A percentile compares a stretch with the other conserved stretches of the same genome.
Evolutionary conservation across 169 alveolate species (phyloP).

Genomic region (Eimeria necatrix): DNA sequence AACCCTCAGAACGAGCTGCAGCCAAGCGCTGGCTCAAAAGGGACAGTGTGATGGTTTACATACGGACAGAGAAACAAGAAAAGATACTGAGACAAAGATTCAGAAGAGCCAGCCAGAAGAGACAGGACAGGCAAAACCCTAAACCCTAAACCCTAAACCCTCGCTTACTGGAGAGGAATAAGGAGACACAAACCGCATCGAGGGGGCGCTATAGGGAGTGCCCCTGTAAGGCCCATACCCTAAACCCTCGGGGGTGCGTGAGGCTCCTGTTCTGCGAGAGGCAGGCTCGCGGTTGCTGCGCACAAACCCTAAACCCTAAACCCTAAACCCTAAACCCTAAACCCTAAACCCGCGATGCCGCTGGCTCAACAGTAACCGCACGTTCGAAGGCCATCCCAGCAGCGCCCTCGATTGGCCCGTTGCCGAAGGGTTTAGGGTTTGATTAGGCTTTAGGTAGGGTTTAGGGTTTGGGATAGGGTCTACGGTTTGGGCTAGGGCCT

Average conservation of each 20-base stretch:
- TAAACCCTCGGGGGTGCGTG: conserved; percentile 70
- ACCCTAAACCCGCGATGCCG: not conserved
- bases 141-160: conserved; percentile 81
- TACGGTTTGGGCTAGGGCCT: no score
- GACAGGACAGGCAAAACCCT: not conserved
- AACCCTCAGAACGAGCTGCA: not conserved
- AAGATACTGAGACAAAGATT: not conserved
- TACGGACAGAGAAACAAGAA: not conserved
- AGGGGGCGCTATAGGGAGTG: conserved; percentile 99
- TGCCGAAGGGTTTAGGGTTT: not conserved
- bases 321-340: conserved; percentile 26
- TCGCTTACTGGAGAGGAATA: conserved; percentile 98
- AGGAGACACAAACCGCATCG: no score
- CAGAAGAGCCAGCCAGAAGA: no score
- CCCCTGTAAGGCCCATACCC: conserved; percentile 96
- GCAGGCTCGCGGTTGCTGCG: conserved; percentile 19
- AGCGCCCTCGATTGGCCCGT: not conserved
- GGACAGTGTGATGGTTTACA: not conserved
- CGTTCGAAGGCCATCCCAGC: no score
- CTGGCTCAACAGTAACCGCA: not conserved
- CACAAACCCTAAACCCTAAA: conserved; percentile 40
- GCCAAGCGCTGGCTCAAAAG: no score
- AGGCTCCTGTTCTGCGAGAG: conserved; percentile 75
- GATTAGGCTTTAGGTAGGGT: not conserved
- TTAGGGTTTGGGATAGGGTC: no score